These are phyloP conservation scores for Boletellus ananas DNA, from an alignment of 768 basidiomycete genomes.

Conservation along the genomic window DNA sequence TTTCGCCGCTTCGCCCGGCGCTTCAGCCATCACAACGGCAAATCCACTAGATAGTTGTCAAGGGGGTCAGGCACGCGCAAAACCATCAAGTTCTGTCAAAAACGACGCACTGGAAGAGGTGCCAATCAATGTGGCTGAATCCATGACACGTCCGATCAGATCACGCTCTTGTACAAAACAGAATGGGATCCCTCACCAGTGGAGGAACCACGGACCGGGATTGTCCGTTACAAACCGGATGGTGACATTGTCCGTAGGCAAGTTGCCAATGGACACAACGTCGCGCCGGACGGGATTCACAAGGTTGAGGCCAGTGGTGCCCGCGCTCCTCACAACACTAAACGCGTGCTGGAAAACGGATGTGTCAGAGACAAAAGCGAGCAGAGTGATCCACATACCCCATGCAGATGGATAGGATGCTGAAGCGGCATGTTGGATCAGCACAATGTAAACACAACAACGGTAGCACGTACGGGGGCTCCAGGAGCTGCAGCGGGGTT, in stretches of 20 bases:
- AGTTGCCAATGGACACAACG: constrained; percentile 24
- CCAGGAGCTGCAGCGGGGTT: constrained; percentile 24
- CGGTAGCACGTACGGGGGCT: constrained; percentile 27
- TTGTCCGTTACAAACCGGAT: constrained; percentile 65
- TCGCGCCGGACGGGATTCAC: constrained; percentile 37
- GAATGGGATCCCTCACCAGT: constrained; percentile 29
- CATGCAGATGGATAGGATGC: constrained; percentile 42
- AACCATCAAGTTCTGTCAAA: not conserved
- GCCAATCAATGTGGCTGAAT: constrained; percentile 31
- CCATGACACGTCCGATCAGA: not conserved
- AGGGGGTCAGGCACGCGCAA: not conserved
- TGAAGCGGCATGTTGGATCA: constrained; percentile 7
- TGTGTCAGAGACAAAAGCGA: not conserved
- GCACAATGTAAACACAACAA: not conserved
- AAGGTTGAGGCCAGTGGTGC: constrained; percentile 31
- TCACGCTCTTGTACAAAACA: not conserved
- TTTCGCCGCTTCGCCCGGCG: constrained; percentile 1
- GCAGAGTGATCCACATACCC: constrained; percentile 25
- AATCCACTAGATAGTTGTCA: constrained; percentile 17
- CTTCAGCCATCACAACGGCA: constrained; percentile 30
- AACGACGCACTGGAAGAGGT: constrained; percentile 22
- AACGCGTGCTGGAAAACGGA: constrained; percentile 30
- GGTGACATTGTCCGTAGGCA: constrained; percentile 42
- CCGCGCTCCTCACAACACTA: constrained; percentile 33
- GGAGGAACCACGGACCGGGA: constrained; percentile 58